A percentile compares a stretch with the other conserved stretches of the same genome.
These are phyloP conservation scores for Tremellales sp. DNA, from an alignment of 1,284 basidiomycete species.

Conservation along the genomic window DNA sequence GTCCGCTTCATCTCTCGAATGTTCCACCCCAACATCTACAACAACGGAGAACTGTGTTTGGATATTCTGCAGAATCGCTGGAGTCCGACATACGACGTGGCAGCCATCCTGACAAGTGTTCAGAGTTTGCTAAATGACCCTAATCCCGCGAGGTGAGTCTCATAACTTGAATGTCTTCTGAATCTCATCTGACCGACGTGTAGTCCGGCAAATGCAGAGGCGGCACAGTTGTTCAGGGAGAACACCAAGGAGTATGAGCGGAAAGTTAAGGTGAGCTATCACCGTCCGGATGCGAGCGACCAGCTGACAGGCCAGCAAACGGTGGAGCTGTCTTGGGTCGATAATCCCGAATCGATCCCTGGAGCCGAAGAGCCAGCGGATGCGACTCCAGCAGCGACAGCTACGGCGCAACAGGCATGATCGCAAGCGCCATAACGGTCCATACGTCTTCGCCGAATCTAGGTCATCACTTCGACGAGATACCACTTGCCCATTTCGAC, in stretches of 20 bases:
- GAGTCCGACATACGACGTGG: conserved; percentile 97
- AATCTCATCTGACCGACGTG: background rate
- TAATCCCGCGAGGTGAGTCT: conserved; percentile 72
- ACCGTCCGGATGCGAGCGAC: background rate
- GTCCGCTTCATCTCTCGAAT: conserved; percentile 96
- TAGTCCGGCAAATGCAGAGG: conserved; percentile 96
- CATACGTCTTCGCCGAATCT: no score
- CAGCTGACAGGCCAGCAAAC: conserved; percentile 49
- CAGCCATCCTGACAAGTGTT: conserved; percentile 93
- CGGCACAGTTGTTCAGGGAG: conserved; percentile 90
- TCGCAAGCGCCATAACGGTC: no score
- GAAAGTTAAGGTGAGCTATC: conserved; percentile 65
- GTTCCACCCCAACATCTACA: conserved; percentile 99
- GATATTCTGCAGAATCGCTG: conserved; percentile 98
- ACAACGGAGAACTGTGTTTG: conserved; percentile 94
- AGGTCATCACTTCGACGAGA: no score
- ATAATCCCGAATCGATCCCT: no score
- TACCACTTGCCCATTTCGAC: no score
- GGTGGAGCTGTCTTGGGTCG: conserved; percentile 86
- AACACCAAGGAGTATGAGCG: conserved; percentile 98
- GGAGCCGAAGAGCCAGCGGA: no score
- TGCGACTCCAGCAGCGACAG: no score
- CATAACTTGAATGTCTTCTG: background rate
- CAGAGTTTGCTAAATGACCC: conserved; percentile 95
- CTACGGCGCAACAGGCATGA: no score